phyloP scores from a whole-genome alignment of 2,329 filamentous ascomycete genomes.

The Rhexocercosporidium sp. region DNA sequence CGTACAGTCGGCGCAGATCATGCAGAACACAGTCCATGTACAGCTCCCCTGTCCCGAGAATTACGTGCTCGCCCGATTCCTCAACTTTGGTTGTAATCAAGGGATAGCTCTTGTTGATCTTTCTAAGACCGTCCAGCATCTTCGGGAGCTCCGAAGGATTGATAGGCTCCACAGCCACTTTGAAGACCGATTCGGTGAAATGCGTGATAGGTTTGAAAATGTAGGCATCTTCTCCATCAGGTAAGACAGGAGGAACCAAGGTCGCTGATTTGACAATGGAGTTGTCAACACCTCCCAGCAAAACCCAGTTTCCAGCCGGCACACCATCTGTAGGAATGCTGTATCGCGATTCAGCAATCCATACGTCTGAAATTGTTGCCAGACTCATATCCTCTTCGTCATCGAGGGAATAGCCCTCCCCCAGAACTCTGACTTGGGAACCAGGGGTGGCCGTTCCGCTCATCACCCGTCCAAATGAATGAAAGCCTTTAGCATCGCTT shows the following conservation, averaged over 20 bases:
- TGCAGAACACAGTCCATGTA: conserved; percentile 99
- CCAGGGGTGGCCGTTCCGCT: conserved; percentile 87
- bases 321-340: conserved; percentile 91
- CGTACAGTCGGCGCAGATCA: conserved; percentile 89
- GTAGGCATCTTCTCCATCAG: conserved; percentile 89
- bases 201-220: conserved; percentile 94
- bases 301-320: conserved; percentile 89
- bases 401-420: conserved; percentile 93
- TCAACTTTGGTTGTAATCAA: conserved; percentile 96
- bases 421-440: conserved; percentile 85
- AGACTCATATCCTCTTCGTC: conserved; percentile 97
- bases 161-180: conserved; percentile 96
- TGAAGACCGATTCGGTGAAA: conserved; percentile 97
- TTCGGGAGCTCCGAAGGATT: conserved; percentile 98
- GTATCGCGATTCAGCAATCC: conserved; percentile 91
- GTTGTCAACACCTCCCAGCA: conserved; percentile 94
- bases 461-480: conserved; percentile 89
- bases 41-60: conserved; percentile 95
- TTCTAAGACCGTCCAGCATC: conserved; percentile 95
- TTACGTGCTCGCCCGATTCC: conserved; percentile 94
- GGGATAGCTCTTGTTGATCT: conserved; percentile 97
- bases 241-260: conserved; percentile 78
- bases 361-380: conserved; percentile 83
- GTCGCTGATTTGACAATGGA: conserved; percentile 98
- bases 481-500: conserved; percentile 86